phyloP scores from a whole-genome alignment of 495 filamentous ascomycete species.

The Tuber brumale region DNA sequence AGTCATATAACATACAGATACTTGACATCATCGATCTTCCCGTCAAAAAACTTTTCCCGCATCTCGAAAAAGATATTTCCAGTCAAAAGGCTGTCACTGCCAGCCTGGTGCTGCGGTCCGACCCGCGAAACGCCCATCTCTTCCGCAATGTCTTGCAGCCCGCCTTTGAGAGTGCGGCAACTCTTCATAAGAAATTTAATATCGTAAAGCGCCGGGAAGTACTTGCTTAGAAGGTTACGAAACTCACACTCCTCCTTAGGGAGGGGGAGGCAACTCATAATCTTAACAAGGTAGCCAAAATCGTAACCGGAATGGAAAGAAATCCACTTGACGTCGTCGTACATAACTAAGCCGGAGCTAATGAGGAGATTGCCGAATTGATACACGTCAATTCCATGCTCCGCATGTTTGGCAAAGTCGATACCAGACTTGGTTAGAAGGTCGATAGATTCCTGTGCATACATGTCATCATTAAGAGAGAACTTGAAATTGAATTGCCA shows the following conservation, averaged over 20 bases:
- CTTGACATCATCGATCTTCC: constrained; percentile 59
- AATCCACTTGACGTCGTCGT: constrained; percentile 86
- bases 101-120: constrained; percentile 81
- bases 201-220: constrained; percentile 88
- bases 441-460: constrained; percentile 83
- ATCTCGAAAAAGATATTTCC: constrained; percentile 89
- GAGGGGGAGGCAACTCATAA: constrained; percentile 69
- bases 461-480: constrained; percentile 91
- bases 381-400: constrained; percentile 82
- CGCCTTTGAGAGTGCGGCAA: constrained; percentile 55
- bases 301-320: constrained; percentile 99
- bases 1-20: constrained; percentile 32
- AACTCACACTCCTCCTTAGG: constrained; percentile 85
- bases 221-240: constrained; percentile 72
- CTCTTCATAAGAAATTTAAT: constrained; percentile 93
- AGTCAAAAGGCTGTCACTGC: constrained; percentile 83
- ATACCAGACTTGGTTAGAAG: constrained; percentile 80
- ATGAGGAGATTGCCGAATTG: constrained; percentile 85
- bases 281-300: constrained; percentile 93
- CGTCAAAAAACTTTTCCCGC: constrained; percentile 76
- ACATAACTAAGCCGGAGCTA: constrained; percentile 81
- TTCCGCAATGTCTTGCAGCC: constrained; percentile 87
- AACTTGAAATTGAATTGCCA: constrained; percentile 99
- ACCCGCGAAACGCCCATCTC: constrained; percentile 80
- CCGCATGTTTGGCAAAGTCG: constrained; percentile 73